Evolutionary conservation across 805 yeast genomes (phyloP).

Genomic region (Candida boidinii): DNA sequence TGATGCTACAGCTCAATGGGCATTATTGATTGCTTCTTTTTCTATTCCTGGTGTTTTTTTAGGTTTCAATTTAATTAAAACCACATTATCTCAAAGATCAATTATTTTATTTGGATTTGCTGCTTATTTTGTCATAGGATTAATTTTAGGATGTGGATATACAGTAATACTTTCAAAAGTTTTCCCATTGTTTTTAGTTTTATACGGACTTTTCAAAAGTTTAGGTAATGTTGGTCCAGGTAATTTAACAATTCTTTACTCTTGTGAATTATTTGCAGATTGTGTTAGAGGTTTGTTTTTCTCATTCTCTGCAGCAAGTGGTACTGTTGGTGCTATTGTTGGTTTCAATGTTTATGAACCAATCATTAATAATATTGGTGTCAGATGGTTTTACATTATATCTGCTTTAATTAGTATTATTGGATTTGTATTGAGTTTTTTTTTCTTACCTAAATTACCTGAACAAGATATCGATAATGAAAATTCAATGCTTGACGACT

Average conservation of each 20-base stretch:
- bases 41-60: slow-evolving; percentile 66
- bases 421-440: slow-evolving; percentile 51
- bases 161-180: slow-evolving; percentile 47
- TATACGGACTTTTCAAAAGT: slow-evolving; percentile 66
- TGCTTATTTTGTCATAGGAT: slow-evolving; percentile 65
- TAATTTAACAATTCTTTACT: slow-evolving; percentile 57
- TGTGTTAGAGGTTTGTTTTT: slow-evolving; percentile 71
- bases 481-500: too few species aligned
- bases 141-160: slow-evolving; percentile 60
- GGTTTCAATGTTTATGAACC: slow-evolving; percentile 70
- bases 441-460: slow-evolving; percentile 59
- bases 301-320: slow-evolving; percentile 71
- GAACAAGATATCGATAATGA: too few species aligned
- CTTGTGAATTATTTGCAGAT: slow-evolving; percentile 67
- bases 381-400: slow-evolving; percentile 69
- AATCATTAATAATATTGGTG: slow-evolving; percentile 54
- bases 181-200: slow-evolving; percentile 55
- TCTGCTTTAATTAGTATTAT: slow-evolving; percentile 64
- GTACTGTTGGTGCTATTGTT: slow-evolving; percentile 80
- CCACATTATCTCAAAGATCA: too few species aligned
- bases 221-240: slow-evolving; percentile 77
- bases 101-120: too few species aligned
- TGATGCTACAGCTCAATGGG: slow-evolving; percentile 87
- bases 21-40: slow-evolving; percentile 51
- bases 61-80: slow-evolving; percentile 55